A percentile compares a stretch with the other conserved stretches of the same genome.
Evolutionary conservation across 1,284 basidiomycete genomes (phyloP).

Genomic region (Agroathelia rolfsii): DNA sequence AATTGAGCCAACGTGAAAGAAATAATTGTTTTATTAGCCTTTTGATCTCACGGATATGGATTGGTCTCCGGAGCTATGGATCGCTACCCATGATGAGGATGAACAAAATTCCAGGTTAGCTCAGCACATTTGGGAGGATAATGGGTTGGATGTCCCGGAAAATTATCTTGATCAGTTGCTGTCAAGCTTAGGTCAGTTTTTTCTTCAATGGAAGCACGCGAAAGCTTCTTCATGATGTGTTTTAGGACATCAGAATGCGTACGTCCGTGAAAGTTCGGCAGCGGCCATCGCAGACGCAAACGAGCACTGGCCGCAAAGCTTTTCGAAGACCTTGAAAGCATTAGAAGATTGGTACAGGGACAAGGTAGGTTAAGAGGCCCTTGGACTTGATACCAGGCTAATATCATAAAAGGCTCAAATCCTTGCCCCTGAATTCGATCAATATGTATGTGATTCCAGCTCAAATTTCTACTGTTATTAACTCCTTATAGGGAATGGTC

Average conservation of each 20-base stretch:
- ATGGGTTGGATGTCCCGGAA: slow-evolving; percentile 85
- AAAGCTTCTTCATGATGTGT: slow-evolving; percentile 7
- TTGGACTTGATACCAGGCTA: slow-evolving; percentile 6
- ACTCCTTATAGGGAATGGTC: slow-evolving; percentile 72
- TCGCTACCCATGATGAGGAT: slow-evolving; percentile 87
- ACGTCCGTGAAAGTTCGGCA: slow-evolving; percentile 73
- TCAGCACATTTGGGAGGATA: slow-evolving; percentile 88
- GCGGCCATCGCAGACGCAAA: slow-evolving; percentile 73
- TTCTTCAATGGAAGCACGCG: slow-evolving; percentile 1
- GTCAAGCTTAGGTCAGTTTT: slow-evolving; percentile 55
- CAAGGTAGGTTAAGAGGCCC: slow-evolving; percentile 37
- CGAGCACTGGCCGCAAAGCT: slow-evolving; percentile 64
- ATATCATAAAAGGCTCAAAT: slow-evolving; percentile 55
- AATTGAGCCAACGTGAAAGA: slow-evolving; percentile 1
- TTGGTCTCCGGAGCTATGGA: slow-evolving; percentile 85
- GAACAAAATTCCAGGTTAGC: slow-evolving; percentile 87
- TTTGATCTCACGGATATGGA: slow-evolving; percentile 93
- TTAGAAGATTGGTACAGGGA: slow-evolving; percentile 76
- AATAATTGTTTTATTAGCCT: slow-evolving; percentile 38
- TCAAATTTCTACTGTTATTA: background rate
- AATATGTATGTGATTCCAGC: slow-evolving; percentile 51
- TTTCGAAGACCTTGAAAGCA: slow-evolving; percentile 34
- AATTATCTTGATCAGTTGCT: slow-evolving; percentile 58
- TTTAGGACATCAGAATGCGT: slow-evolving; percentile 69
- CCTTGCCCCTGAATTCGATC: slow-evolving; percentile 82